These are phyloP conservation scores for Westerdykella ornata DNA, from an alignment of 2,329 filamentous ascomycete genomes.

Conservation along the genomic window DNA sequence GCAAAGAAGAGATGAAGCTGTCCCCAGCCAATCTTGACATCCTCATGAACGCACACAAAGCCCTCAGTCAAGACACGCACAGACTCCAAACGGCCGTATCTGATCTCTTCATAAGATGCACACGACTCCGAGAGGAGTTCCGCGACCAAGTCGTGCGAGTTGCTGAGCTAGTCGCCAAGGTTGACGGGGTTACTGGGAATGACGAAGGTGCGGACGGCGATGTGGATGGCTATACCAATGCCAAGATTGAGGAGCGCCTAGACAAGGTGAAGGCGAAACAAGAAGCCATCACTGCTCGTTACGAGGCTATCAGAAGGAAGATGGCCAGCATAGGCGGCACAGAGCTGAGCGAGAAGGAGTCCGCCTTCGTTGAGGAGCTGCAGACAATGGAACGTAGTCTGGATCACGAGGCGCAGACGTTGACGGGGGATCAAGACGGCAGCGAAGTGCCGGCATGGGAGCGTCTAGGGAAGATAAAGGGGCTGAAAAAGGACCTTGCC, in stretches of 20 bases:
- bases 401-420: constrained; percentile 22
- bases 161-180: constrained; percentile 57
- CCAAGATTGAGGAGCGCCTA: constrained; percentile 55
- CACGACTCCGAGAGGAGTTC: constrained; percentile 61
- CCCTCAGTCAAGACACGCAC: constrained; percentile 63
- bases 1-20: constrained; percentile 62
- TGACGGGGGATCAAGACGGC: constrained; percentile 29
- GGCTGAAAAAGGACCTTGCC: constrained; percentile 48
- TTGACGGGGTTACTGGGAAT: constrained; percentile 59
- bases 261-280: constrained; percentile 51
- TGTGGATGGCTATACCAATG: constrained; percentile 44
- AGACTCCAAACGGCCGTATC: constrained; percentile 62
- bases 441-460: constrained; percentile 40
- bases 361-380: constrained; percentile 54
- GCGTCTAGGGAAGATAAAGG: constrained; percentile 53
- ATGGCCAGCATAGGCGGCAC: constrained; percentile 44
- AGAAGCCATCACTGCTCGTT: constrained; percentile 50
- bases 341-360: constrained; percentile 58
- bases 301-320: constrained; percentile 53
- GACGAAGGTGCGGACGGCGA: constrained; percentile 43
- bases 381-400: constrained; percentile 38
- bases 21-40: constrained; percentile 64
- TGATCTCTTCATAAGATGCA: constrained; percentile 65
- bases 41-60: constrained; percentile 65
- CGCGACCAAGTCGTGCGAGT: constrained; percentile 60